Percentiles rank a stretch among this genome's conserved stretches.
phyloP scores from a whole-genome alignment of 768 basidiomycete species.

The Suillus placidus region DNA sequence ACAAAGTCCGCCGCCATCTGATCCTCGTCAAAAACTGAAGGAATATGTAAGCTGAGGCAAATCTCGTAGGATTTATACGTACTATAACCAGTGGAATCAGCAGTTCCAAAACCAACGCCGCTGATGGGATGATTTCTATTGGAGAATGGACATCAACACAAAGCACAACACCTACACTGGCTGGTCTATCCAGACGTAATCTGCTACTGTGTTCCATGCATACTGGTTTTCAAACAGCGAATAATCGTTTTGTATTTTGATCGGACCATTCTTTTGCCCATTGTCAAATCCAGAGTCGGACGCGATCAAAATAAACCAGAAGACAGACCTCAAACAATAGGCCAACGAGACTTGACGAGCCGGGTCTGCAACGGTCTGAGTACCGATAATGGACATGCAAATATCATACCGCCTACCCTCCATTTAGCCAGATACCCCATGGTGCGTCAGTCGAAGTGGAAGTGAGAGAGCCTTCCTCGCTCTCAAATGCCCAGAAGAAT shows the following conservation, averaged over 20 bases:
- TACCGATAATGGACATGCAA: background rate
- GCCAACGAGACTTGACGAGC: conserved; percentile 69
- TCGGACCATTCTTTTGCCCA: conserved; percentile 63
- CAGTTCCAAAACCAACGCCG: conserved; percentile 67
- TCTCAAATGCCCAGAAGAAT: conserved; percentile 69
- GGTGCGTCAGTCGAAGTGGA: conserved; percentile 46
- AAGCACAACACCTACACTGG: conserved; percentile 48
- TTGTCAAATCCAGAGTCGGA: background rate
- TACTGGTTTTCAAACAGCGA: conserved; percentile 52
- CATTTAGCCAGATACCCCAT: conserved; percentile 77
- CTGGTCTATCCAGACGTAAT: conserved; percentile 76
- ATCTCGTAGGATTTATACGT: conserved; percentile 19
- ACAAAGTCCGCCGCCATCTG: conserved; percentile 60
- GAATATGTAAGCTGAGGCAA: background rate
- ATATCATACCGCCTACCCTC: conserved; percentile 49
- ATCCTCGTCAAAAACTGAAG: conserved; percentile 58
- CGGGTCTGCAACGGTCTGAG: conserved; percentile 47
- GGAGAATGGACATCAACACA: background rate
- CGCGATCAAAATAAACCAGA: background rate
- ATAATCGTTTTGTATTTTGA: conserved; percentile 56
- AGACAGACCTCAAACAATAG: conserved; percentile 61
- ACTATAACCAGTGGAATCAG: conserved; percentile 64
- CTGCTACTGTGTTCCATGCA: conserved; percentile 62
- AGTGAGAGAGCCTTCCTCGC: conserved; percentile 57
- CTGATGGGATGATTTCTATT: conserved; percentile 30